phyloP scores from a whole-genome alignment of 805 yeast species.

The Kodamaea sagamina region DNA sequence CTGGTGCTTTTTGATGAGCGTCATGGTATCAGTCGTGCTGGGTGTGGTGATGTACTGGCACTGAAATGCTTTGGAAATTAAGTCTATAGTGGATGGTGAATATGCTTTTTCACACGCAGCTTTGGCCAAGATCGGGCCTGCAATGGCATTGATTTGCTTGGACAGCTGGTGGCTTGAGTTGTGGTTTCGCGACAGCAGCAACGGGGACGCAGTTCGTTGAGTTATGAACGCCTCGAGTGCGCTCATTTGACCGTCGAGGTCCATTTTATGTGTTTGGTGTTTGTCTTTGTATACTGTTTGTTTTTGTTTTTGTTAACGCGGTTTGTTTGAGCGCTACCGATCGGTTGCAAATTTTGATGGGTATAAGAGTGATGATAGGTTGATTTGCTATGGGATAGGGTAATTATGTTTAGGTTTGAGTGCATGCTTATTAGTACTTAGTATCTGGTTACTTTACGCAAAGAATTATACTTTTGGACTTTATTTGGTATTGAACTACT shows the following conservation, averaged over 20 bases:
- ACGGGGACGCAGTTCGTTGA: constrained; percentile 1
- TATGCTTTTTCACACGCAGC: background rate
- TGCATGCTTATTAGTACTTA: too few species aligned
- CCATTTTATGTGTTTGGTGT: constrained; percentile 7
- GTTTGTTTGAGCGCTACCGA: background rate
- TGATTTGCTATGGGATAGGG: too few species aligned
- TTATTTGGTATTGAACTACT: too few species aligned
- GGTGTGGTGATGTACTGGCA: constrained; percentile 19
- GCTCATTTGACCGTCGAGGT: constrained; percentile 5
- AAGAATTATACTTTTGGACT: too few species aligned
- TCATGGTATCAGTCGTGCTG: constrained; percentile 4
- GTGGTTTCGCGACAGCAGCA: constrained; percentile 6
- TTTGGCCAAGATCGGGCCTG: background rate
- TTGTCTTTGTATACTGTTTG: constrained; percentile 5
- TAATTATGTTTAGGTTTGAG: too few species aligned
- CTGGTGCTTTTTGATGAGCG: constrained; percentile 29
- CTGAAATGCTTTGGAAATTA: constrained; percentile 16
- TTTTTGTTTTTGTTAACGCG: constrained; percentile 4
- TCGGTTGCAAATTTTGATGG: background rate
- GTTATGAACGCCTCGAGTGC: constrained; percentile 9
- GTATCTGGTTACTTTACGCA: too few species aligned
- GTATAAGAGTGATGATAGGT: too few species aligned
- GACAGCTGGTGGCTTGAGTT: background rate
- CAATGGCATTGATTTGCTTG: constrained; percentile 3
- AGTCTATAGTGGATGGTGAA: background rate